Evolutionary conservation across 1,284 basidiomycete species (phyloP), one percentile per base, ranked within the genome.

Genomic region (Trametes polyzona): DNA sequence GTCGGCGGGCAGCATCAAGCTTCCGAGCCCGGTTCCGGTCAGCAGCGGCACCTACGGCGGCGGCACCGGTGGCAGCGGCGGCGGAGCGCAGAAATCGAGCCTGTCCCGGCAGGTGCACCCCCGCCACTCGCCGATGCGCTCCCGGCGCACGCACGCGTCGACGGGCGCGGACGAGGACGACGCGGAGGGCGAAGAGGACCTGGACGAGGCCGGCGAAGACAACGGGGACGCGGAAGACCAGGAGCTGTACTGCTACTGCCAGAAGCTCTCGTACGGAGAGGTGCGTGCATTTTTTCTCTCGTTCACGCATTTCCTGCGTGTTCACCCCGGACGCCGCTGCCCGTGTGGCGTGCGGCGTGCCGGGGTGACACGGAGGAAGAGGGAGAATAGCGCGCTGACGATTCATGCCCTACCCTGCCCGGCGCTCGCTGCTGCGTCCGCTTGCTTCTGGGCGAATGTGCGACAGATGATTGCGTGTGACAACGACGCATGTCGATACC

Each of bases 381-480:
- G 58, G 43, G 42, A n/a, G n/a, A n/a, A n/a, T n/a, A n/a, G n/a
- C n/a, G 51, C 46, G 27, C 44, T 56, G 49, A 49, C 53, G 37
- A 27, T 30, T 17, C 29, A 48, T 49, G 23, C 36, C 42, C 44
- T n/a, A 4, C 33, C 11, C 33, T n/a, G 6, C 24, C 26, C 16
- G 5, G 41, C 24, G 24, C 16, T n/a, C n/a, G n/a, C n/a, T n/a
- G n/a, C n/a, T n/a, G 40, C 41, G 35, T 57, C 21, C 32, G 30
- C 24, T 24, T 33, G 37, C 30, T 52, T 47, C 35, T 30, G 9
- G 29, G 14, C 36, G 9, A 3, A 12, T 10, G n/a, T 55, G 46
- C 47, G n/a, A 32, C 64, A 85, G 80, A 89, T 89, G 87, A 83
- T 89, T 59, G 87, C 79, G 40, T 89, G 87, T 68, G 87, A 89